Conservation (phyloP, 1,284 basidiomycete species). For the Apiotrichum gamsii region DNA sequence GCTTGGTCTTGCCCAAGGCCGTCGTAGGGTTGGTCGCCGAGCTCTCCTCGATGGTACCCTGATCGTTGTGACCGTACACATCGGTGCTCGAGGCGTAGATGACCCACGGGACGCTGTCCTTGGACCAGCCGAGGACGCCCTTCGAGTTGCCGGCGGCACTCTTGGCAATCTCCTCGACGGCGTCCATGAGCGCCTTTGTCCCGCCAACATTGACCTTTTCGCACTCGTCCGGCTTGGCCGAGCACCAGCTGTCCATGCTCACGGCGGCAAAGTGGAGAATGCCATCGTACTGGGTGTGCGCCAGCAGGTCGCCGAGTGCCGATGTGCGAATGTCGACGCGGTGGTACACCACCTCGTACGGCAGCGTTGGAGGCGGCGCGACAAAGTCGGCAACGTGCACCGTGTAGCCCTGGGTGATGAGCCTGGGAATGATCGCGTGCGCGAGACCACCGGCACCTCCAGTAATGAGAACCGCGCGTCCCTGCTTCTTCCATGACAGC, state of each 20-base stretch:
- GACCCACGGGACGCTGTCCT: conserved; percentile 32
- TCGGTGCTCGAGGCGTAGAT: conserved; percentile 38
- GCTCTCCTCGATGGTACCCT: conserved; percentile 16
- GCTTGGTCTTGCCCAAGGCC: conserved; percentile 36
- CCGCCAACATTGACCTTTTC: conserved; percentile 33
- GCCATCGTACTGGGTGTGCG: conserved; percentile 17
- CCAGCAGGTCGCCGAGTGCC: conserved; percentile 16
- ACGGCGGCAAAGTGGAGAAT: conserved; percentile 43
- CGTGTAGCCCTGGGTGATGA: conserved; percentile 13
- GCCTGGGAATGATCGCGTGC: conserved; percentile 11
- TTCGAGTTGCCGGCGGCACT: not conserved
- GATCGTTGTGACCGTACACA: conserved; percentile 26
- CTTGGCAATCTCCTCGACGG: conserved; percentile 15
- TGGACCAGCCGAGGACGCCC: not conserved
- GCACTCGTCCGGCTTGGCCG: conserved; percentile 33
- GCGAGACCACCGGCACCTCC: conserved; percentile 42
- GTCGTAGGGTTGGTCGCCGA: conserved; percentile 19
- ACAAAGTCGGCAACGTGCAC: conserved; percentile 34
- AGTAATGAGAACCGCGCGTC: conserved; percentile 35
- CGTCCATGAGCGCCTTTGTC: conserved; percentile 26
- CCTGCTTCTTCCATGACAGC: conserved; percentile 49
- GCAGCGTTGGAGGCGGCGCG: conserved; percentile 19
- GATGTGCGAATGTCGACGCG: conserved; percentile 19
- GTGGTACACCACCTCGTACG: conserved; percentile 17
- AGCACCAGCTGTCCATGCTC: conserved; percentile 37